Base-by-base conservation (phyloP, 2,329 filamentous ascomycete species). In the Bisporella sp. region DNA sequence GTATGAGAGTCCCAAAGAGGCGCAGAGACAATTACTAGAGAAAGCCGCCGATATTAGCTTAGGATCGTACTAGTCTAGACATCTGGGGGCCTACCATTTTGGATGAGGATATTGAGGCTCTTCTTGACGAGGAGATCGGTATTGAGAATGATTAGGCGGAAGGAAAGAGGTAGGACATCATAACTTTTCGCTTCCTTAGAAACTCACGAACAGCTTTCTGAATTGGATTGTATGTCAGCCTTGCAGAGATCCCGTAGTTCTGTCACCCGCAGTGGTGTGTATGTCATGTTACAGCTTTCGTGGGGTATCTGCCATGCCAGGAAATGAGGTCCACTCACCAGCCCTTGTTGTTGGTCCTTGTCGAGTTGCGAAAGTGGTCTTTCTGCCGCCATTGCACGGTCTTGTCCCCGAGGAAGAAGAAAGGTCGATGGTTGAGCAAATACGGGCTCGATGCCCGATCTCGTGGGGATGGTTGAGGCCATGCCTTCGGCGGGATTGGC, bases 41-140 rank as follows among this genome's bases (percentile, higher is more conserved):
- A 12, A 13, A 8, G 6, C 21, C 21, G 21, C 21, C 21, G 21
- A 21, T 3, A 3, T 21, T 21, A 21, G 21, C 21, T 21, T 21
- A 21, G 21, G 21, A 21, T 21, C 21, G 21, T 21, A 21, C 3
- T 21, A 21, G 21, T 21, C 21, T 21, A 21, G 21, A 21, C 21
- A 21, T 21, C 21, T 21, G 42, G 47, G 47, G 45, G 60, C 70
- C 59, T 69, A 95, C 92, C 89, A 76, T 97, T 97, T 69, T 97
- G 92, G 44, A 90, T 89, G 57, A 99, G 77, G 60, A 97, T 97
- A 64, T 89, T 90, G 63, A 99, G 74, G 69, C 90, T 96, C 78
- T 97, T 96, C 74, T 95, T 96, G 62, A 99, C 95, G 49, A 96
- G 82, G 52, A 99, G 78, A 55, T 91, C 85, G 55, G 90, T 97